These are phyloP conservation scores for Plenodomus biglobosus DNA, from an alignment of 2,329 filamentous ascomycete genomes.

Conservation along the genomic window DNA sequence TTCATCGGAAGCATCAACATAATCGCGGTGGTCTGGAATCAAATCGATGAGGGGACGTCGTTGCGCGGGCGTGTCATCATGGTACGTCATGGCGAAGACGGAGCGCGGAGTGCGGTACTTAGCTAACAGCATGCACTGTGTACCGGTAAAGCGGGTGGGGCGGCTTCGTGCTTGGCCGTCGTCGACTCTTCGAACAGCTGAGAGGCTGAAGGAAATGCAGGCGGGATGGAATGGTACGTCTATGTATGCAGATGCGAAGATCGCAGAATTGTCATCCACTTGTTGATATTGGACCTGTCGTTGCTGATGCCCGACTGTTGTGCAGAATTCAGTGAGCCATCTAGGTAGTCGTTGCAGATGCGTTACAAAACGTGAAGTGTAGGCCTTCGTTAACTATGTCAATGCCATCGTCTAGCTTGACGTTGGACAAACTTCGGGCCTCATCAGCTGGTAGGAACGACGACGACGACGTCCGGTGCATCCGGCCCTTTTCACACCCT, in stretches of 20 bases:
- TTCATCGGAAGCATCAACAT: slow-evolving; percentile 45
- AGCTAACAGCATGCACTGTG: too few relatives aligned
- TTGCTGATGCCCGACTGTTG: too few relatives aligned
- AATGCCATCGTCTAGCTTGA: too few relatives aligned
- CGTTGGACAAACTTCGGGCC: too few relatives aligned
- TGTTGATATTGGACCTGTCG: too few relatives aligned
- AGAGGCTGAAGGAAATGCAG: too few relatives aligned
- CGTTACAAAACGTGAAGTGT: background rate
- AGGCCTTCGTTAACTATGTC: too few relatives aligned
- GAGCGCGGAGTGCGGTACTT: background rate
- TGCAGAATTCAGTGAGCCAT: too few relatives aligned
- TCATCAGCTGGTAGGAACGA: background rate
- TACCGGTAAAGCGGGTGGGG: too few relatives aligned
- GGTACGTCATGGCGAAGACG: slow-evolving; percentile 28
- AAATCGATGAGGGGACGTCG: slow-evolving; percentile 34
- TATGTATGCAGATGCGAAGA: too few relatives aligned
- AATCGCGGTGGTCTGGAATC: slow-evolving; percentile 27
- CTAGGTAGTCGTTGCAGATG: background rate
- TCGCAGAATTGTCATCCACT: too few relatives aligned
- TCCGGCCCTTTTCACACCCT: background rate
- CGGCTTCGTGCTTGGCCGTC: background rate
- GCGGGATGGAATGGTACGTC: too few relatives aligned
- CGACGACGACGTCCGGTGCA: background rate
- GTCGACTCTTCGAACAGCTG: background rate
- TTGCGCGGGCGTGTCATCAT: slow-evolving; percentile 19